Evolutionary conservation across 225 moss, liverwort and hornwort genomes (phyloP).

Genomic region (Polytrichum commune): DNA sequence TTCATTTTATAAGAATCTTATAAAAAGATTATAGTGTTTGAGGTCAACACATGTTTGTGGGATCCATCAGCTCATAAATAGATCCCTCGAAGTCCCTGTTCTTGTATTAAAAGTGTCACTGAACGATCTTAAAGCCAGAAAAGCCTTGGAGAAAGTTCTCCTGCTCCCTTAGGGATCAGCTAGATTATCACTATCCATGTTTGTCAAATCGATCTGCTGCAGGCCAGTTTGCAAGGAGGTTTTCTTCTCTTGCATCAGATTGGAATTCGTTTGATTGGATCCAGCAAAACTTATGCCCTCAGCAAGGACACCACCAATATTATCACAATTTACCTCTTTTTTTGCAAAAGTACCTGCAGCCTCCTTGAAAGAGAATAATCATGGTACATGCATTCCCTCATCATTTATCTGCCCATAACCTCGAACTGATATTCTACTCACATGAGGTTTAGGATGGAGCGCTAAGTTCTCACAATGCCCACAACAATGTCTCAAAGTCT

Average conservation of each 20-base stretch:
- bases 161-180: slow-evolving; percentile 16
- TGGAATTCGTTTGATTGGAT: slow-evolving; percentile 14
- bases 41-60: too few species aligned
- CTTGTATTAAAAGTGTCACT: too few species aligned
- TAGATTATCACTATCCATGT: slow-evolving; percentile 16
- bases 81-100: too few species aligned
- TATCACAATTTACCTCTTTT: slow-evolving; percentile 41
- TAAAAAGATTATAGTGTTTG: too few species aligned
- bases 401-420: background rate
- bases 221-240: slow-evolving; percentile 6
- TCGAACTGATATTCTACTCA: background rate
- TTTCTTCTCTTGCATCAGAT: slow-evolving; percentile 6
- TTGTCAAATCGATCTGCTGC: slow-evolving; percentile 28
- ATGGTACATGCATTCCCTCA: background rate
- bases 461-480: too few species aligned
- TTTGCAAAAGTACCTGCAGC: slow-evolving; percentile 41
- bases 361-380: background rate
- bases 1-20: too few species aligned
- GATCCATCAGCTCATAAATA: too few species aligned
- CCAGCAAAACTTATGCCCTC: slow-evolving; percentile 36
- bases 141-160: slow-evolving; percentile 24
- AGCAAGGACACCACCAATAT: slow-evolving; percentile 13
- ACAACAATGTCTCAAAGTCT: background rate
- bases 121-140: slow-evolving; percentile 17
- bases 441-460: background rate